These are phyloP conservation scores for Passiflora organensis DNA, from an alignment of 345 rosid genomes.

Conservation along the genomic window DNA sequence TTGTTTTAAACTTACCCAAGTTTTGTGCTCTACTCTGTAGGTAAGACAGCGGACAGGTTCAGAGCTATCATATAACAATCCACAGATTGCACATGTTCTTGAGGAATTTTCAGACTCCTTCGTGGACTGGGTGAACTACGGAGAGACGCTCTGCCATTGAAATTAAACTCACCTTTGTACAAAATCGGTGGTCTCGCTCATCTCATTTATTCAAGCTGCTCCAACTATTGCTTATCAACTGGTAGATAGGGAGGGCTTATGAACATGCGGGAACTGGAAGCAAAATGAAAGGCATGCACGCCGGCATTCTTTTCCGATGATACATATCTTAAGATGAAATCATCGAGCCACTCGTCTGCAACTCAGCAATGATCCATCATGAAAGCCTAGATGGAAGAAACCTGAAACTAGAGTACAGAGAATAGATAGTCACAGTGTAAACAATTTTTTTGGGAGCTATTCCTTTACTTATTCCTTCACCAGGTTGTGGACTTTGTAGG, in stretches of 20 bases:
- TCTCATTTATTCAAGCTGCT: conserved; percentile 3
- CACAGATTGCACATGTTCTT: conserved; percentile 26
- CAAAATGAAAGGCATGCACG: conserved; percentile 5
- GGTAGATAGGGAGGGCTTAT: too few species aligned
- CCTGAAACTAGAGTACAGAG: conserved; percentile 25
- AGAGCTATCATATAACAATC: conserved; percentile 28
- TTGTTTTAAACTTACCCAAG: background rate
- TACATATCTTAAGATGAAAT: conserved; percentile 1
- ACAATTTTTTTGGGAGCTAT: conserved; percentile 41
- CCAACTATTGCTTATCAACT: too few species aligned
- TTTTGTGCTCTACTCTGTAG: conserved; percentile 31
- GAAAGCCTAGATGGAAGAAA: conserved; percentile 14
- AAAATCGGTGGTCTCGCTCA: background rate
- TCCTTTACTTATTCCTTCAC: conserved; percentile 4
- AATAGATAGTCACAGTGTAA: conserved; percentile 40
- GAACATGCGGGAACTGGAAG: too few species aligned
- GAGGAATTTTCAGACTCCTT: conserved; percentile 76
- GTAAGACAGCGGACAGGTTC: conserved; percentile 48
- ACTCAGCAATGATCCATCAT: conserved; percentile 9
- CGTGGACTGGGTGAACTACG: conserved; percentile 68
- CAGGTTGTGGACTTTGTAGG: conserved; percentile 13
- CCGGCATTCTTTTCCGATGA: conserved; percentile 6
- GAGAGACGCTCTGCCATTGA: conserved; percentile 77
- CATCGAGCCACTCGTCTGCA: background rate
- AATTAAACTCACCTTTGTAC: conserved; percentile 5